A percentile compares a stretch with the other conserved stretches of the same genome.
These are phyloP conservation scores for Anaeromyces robustus DNA, from an alignment of 192 early-diverging fungal species.

Conservation along the genomic window DNA sequence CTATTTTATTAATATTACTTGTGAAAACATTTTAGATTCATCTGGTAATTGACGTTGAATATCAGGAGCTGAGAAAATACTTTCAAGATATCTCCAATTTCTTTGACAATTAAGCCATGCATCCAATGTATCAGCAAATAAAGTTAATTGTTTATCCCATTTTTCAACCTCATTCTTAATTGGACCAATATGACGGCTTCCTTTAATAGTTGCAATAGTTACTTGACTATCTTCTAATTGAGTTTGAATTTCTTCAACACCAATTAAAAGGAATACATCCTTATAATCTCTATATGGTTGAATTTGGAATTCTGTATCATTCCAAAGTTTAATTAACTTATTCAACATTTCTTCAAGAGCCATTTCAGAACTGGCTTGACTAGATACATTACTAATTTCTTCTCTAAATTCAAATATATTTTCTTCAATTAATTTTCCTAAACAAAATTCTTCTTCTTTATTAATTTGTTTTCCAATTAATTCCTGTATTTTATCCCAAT, in stretches of 20 bases:
- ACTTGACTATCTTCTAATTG: slow-evolving; percentile 40
- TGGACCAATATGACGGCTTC: slow-evolving; percentile 38
- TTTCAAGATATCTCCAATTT: slow-evolving; percentile 43
- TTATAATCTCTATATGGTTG: slow-evolving; percentile 32
- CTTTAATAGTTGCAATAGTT: slow-evolving; percentile 40
- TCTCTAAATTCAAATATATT: slow-evolving; percentile 41
- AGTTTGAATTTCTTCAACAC: slow-evolving; percentile 43
- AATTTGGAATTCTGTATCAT: slow-evolving; percentile 37
- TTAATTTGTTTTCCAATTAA: slow-evolving; percentile 27
- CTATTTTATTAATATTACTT: not conserved
- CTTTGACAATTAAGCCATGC: slow-evolving; percentile 39
- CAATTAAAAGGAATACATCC: slow-evolving; percentile 42
- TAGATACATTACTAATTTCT: slow-evolving; percentile 33
- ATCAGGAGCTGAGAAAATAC: slow-evolving; percentile 44
- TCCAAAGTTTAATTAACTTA: slow-evolving; percentile 37
- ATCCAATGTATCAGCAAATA: slow-evolving; percentile 41
- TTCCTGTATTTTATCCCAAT: slow-evolving; percentile 48
- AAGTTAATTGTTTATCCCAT: slow-evolving; percentile 37
- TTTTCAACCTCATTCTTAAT: slow-evolving; percentile 38
- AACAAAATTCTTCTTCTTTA: slow-evolving; percentile 33
- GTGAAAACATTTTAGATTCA: slow-evolving; percentile 26
- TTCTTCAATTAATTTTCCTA: slow-evolving; percentile 30
- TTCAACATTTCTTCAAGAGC: slow-evolving; percentile 42
- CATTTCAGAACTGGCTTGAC: slow-evolving; percentile 38
- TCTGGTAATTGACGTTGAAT: slow-evolving; percentile 49